phyloP scores from a whole-genome alignment of 23 red algal species.

The Gracilaria domingensis region DNA sequence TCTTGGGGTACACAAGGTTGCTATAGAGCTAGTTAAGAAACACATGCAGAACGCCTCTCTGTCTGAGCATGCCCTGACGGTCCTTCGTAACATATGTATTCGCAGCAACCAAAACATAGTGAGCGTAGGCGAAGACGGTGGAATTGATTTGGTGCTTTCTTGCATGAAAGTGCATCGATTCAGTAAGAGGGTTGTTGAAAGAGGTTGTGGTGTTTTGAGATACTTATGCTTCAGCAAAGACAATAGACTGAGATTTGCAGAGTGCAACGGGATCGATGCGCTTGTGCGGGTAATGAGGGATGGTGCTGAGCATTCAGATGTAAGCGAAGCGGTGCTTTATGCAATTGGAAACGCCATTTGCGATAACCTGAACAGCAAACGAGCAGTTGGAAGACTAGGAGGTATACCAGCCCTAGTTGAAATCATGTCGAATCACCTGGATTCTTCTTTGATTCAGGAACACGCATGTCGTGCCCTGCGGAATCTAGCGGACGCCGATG shows the following conservation, averaged over 20 bases:
- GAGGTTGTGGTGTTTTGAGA: slow-evolving; percentile 48
- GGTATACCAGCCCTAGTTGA: slow-evolving; percentile 58
- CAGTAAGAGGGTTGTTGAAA: slow-evolving; percentile 41
- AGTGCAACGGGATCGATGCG: slow-evolving; percentile 38
- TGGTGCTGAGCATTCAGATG: slow-evolving; percentile 13
- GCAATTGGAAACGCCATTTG: slow-evolving; percentile 66
- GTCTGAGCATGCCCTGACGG: slow-evolving; percentile 47
- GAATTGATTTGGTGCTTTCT: slow-evolving; percentile 35
- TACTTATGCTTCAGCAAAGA: slow-evolving; percentile 50
- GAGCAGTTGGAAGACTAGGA: slow-evolving; percentile 54
- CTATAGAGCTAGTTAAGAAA: slow-evolving; percentile 12
- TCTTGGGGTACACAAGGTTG: slow-evolving; percentile 16
- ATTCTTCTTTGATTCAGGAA: slow-evolving; percentile 54
- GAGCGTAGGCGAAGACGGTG: slow-evolving; percentile 42
- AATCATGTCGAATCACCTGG: slow-evolving; percentile 65
- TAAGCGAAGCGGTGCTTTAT: slow-evolving; percentile 48
- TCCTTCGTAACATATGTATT: slow-evolving; percentile 55
- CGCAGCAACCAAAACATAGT: slow-evolving; percentile 34
- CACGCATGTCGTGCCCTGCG: slow-evolving; percentile 64
- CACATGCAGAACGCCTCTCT: slow-evolving; percentile 34
- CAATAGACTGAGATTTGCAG: slow-evolving; percentile 47
- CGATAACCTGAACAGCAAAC: slow-evolving; percentile 60
- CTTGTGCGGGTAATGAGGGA: slow-evolving; percentile 67
- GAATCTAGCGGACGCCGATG: slow-evolving; percentile 72
- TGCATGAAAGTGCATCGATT: slow-evolving; percentile 46